Percentiles rank a stretch among this genome's conserved stretches.
phyloP scores from a whole-genome alignment of 2,329 filamentous ascomycete species.

The Lecanicillium sp. region DNA sequence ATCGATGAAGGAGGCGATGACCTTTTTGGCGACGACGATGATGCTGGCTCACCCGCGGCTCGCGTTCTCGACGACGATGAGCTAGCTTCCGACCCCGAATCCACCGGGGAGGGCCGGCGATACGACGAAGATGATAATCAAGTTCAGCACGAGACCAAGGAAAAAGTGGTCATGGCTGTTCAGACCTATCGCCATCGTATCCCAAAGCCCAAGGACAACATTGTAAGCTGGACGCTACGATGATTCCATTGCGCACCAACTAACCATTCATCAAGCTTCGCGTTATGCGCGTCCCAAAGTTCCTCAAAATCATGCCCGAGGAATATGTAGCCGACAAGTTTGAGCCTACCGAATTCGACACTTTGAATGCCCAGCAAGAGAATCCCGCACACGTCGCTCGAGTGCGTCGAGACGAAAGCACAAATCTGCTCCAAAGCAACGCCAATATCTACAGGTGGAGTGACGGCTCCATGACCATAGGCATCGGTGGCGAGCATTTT shows the following conservation, averaged over 20 bases:
- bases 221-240: constrained; percentile 45
- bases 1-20: constrained; percentile 54
- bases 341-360: constrained; percentile 51
- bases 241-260: no score
- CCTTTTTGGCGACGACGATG: constrained; percentile 55
- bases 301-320: constrained; percentile 63
- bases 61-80: constrained; percentile 53
- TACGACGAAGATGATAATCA: constrained; percentile 42
- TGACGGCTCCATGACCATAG: constrained; percentile 69
- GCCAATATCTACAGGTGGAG: constrained; percentile 71
- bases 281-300: constrained; percentile 64
- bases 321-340: constrained; percentile 62
- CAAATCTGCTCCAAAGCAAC: constrained; percentile 65
- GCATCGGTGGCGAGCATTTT: constrained; percentile 71
- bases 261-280: constrained; percentile 47
- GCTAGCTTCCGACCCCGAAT: constrained; percentile 45
- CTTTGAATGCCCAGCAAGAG: constrained; percentile 47
- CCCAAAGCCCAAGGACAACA: constrained; percentile 65
- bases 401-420: constrained; percentile 62
- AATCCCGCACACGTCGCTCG: constrained; percentile 61
- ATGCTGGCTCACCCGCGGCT: constrained; percentile 60
- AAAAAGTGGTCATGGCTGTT: constrained; percentile 56
- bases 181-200: constrained; percentile 62
- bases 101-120: constrained; percentile 33
- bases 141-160: constrained; percentile 40